Conservation (phyloP, 2,329 filamentous ascomycete species). For the Beauveria brongniartii region DNA sequence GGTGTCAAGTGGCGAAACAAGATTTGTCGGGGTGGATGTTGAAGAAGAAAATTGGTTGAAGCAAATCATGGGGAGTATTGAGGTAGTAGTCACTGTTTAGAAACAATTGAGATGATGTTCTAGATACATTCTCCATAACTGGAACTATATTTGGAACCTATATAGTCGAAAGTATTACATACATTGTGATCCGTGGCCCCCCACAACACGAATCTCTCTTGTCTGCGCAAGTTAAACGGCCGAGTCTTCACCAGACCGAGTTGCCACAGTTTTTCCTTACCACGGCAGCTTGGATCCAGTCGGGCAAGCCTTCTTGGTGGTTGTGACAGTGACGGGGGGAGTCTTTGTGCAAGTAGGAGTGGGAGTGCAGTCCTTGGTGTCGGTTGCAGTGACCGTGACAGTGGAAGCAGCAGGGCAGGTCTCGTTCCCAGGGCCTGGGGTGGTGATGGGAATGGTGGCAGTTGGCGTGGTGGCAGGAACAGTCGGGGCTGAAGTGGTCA, state of each 20-base stretch:
- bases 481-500: slow-evolving; percentile 1
- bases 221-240: background rate
- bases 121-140: background rate
- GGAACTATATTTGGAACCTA: background rate
- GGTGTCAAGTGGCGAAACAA: background rate
- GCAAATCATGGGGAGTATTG: background rate
- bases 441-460: background rate
- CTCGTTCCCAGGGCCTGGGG: slow-evolving; percentile 6
- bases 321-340: slow-evolving; percentile 6
- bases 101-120: background rate
- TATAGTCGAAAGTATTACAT: background rate
- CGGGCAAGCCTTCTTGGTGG: slow-evolving; percentile 8
- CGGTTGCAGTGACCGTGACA: slow-evolving; percentile 8
- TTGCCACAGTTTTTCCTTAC: background rate
- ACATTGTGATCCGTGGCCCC: background rate
- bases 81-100: background rate
- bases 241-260: too few species aligned
- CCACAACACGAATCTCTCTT: background rate
- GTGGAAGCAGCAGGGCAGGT: slow-evolving; percentile 10
- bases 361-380: slow-evolving; percentile 7
- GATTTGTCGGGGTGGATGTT: slow-evolving; percentile 4
- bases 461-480: background rate
- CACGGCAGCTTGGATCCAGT: slow-evolving; percentile 10
- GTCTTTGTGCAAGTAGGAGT: slow-evolving; percentile 8
- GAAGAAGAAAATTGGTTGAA: slow-evolving; percentile 7